Evolutionary conservation across 2,329 filamentous ascomycete species (phyloP).

Genomic region (Macrophomina phaseolina): DNA sequence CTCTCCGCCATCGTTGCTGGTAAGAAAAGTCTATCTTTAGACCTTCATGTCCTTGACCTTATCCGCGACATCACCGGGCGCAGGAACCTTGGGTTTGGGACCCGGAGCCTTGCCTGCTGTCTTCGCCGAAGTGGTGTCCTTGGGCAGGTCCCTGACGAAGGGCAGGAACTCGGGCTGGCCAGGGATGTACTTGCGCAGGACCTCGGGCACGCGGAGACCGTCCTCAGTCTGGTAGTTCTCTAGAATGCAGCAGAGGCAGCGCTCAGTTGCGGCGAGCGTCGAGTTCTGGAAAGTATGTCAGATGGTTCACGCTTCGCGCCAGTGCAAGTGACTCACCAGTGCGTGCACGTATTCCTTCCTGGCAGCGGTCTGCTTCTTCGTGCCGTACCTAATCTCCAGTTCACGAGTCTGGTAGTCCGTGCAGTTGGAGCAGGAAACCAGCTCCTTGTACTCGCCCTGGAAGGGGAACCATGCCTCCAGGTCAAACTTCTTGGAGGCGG

Average conservation of each 20-base stretch:
- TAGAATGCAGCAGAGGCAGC: constrained; percentile 90
- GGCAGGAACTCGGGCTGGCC: constrained; percentile 88
- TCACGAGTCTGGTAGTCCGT: constrained; percentile 96
- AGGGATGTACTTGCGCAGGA: constrained; percentile 71
- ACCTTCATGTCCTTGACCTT: constrained; percentile 30
- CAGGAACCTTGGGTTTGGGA: constrained; percentile 27
- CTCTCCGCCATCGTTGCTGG: not conserved
- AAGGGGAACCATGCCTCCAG: constrained; percentile 96
- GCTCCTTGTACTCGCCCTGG: constrained; percentile 97
- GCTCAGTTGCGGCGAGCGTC: constrained; percentile 84
- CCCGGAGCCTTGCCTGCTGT: constrained; percentile 40
- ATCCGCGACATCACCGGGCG: constrained; percentile 25
- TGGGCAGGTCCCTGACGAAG: constrained; percentile 72
- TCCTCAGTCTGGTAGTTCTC: constrained; percentile 97
- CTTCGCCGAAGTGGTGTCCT: constrained; percentile 30
- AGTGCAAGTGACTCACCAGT: constrained; percentile 47
- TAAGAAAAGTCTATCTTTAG: not conserved
- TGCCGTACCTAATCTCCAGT: constrained; percentile 87
- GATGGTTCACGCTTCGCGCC: not conserved
- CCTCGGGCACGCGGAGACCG: constrained; percentile 52
- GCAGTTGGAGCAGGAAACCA: constrained; percentile 97
- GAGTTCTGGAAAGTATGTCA: constrained; percentile 61
- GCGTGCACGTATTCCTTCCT: constrained; percentile 96
- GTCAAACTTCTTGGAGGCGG: constrained; percentile 83
- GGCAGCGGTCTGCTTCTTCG: constrained; percentile 74